Base-by-base conservation (phyloP, 208 protist species). In the Phytomonas sp. region DNA sequence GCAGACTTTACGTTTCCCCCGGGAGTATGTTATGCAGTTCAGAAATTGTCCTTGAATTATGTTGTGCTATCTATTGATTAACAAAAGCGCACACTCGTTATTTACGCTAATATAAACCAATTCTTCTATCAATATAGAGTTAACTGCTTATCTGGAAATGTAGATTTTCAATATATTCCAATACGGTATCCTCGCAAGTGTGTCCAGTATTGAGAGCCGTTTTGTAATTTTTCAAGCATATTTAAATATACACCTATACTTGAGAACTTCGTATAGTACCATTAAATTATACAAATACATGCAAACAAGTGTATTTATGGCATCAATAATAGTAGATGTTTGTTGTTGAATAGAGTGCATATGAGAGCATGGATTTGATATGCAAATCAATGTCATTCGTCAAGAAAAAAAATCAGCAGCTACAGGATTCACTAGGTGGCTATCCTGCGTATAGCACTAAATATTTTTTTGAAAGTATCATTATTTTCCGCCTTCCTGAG, bases 131-230 rank as follows among this genome's bases (percentile, higher is more conserved):
- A 17, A 68, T 68, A 28, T 23, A 62, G 5, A 60, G 17, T 37
- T 40, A 26, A 56, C 40, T 71, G 36, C 17, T 56, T 11, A 9
- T 59, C 31, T 11, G 9, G 31, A 63, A 20, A 29, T 34, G 23
- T 63, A 63, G 60, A 63, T 13, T 36, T 23, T 63, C 30, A 36
- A 34, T 63, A 20, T 63, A 29, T 36, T 30, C 60, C 30, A 63
- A 15, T 36, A 2, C 60, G 4, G 30, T 34, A 34, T 34, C 13
- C 15, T 2, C 13, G n/a, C n/a, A n/a, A n/a, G 4, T 51, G 40
- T 2, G 40, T 51, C 20, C 3, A 2, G 40, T 51, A 2, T 51
- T 51, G 40, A 23, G 20, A 2, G 20, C 20, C 20, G 9, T 51
- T 20, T 51, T 51, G 13, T 51, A 51, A 51, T 20, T 23, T 51